Evolutionary conservation across 148 eudicot genomes (phyloP).

Genomic region (Chenopodium album): DNA sequence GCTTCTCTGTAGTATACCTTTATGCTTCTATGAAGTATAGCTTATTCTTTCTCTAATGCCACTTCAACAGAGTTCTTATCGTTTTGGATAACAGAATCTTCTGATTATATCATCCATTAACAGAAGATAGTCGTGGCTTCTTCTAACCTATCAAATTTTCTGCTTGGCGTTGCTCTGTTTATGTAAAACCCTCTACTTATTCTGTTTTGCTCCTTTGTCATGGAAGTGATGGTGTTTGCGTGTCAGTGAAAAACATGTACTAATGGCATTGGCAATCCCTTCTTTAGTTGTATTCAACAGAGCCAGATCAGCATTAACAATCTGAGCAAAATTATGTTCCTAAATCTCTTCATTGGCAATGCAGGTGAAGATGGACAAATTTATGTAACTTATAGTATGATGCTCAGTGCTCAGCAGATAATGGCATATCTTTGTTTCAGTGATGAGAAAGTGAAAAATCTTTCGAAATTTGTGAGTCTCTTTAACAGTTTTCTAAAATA

Average conservation of each 20-base stretch:
- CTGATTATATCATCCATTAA: not conserved
- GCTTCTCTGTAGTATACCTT: too few relatives aligned
- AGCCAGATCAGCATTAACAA: not conserved
- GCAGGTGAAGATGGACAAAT: constrained; percentile 86
- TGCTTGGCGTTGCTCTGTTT: constrained; percentile 1
- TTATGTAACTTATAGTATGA: constrained; percentile 49
- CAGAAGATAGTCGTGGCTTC: too few relatives aligned
- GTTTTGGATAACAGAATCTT: not conserved
- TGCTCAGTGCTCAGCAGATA: constrained; percentile 71
- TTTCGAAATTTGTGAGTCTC: constrained; percentile 66
- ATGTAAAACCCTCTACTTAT: not conserved
- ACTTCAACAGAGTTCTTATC: not conserved
- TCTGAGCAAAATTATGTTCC: not conserved
- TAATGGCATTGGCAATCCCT: not conserved
- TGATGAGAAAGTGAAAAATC: constrained; percentile 73
- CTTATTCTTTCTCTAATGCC: not conserved
- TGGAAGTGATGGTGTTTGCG: not conserved
- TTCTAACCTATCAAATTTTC: not conserved
- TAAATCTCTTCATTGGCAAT: constrained; percentile 4
- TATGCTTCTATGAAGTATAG: not conserved
- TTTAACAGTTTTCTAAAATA: constrained; percentile 2
- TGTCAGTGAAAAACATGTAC: not conserved
- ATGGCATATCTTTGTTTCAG: constrained; percentile 65
- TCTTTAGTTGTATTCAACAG: not conserved
- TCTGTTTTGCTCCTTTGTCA: not conserved